Percentiles rank a stretch among this genome's conserved stretches.
Conservation (phyloP, 2,329 filamentous ascomycete genomes). For the Trichoderma sp. region DNA sequence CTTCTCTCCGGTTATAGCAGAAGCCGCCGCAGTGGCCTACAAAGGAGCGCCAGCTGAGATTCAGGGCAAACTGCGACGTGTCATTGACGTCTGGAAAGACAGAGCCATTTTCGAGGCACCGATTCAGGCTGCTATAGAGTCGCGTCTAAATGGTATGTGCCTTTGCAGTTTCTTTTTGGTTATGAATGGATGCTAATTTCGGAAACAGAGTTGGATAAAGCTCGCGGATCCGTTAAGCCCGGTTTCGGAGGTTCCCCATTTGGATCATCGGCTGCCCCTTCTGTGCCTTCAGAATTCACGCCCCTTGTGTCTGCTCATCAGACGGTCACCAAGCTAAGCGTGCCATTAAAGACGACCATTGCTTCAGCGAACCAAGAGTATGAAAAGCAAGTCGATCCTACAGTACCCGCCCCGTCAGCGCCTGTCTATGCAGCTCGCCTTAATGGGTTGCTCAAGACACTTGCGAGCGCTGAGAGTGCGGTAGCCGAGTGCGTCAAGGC, state of each 20-base stretch:
- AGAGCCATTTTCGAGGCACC: constrained; percentile 77
- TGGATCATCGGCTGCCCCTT: constrained; percentile 53
- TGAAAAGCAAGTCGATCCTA: constrained; percentile 74
- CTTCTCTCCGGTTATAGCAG: constrained; percentile 87
- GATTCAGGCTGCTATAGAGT: constrained; percentile 78
- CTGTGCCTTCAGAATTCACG: constrained; percentile 72
- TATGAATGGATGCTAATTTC: constrained; percentile 21
- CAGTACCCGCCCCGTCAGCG: constrained; percentile 67
- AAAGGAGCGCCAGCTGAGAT: constrained; percentile 83
- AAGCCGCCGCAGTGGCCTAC: constrained; percentile 87
- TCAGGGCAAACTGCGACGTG: constrained; percentile 80
- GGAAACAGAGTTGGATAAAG: constrained; percentile 59
- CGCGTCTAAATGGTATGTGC: constrained; percentile 68
- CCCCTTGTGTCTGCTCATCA: constrained; percentile 73
- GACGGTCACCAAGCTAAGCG: constrained; percentile 67
- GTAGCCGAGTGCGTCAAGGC: constrained; percentile 88
- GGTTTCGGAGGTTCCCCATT: constrained; percentile 55
- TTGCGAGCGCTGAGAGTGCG: constrained; percentile 84
- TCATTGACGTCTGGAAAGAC: constrained; percentile 92
- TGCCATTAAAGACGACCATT: constrained; percentile 64
- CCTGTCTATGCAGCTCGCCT: constrained; percentile 90
- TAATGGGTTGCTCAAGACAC: constrained; percentile 81
- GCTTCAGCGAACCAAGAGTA: constrained; percentile 77
- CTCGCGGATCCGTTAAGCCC: constrained; percentile 50
- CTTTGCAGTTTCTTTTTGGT: background rate